These are phyloP conservation scores for Xylaria sp. DNA, from an alignment of 2,329 filamentous ascomycete species.

Conservation along the genomic window DNA sequence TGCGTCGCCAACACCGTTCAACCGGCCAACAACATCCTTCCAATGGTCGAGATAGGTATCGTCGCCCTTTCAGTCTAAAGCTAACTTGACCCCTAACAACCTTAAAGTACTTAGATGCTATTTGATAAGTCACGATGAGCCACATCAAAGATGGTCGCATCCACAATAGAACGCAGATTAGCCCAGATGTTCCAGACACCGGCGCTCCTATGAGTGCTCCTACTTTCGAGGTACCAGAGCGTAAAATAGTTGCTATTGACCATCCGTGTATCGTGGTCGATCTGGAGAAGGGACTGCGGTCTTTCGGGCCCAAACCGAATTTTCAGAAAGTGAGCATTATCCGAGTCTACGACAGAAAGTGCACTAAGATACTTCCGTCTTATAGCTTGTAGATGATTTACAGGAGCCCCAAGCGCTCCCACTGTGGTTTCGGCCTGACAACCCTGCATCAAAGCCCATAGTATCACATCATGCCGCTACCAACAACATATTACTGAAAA, in stretches of 20 bases:
- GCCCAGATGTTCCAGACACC: constrained; percentile 31
- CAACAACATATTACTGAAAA: constrained; percentile 86
- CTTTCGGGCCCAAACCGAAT: constrained; percentile 54
- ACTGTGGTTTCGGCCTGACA: constrained; percentile 82
- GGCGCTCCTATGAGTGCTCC: constrained; percentile 48
- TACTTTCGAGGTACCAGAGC: constrained; percentile 52
- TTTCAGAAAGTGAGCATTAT: constrained; percentile 51
- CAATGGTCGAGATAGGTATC: not conserved
- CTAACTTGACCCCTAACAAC: not conserved
- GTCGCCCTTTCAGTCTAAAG: not conserved
- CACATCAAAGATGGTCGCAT: constrained; percentile 4
- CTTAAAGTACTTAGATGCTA: not conserved
- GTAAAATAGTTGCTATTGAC: constrained; percentile 57
- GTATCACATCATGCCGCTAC: constrained; percentile 79
- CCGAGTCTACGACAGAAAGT: not conserved
- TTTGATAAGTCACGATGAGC: constrained; percentile 13
- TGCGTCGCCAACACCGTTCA: not conserved
- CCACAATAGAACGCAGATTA: constrained; percentile 20
- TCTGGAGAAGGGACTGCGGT: constrained; percentile 56
- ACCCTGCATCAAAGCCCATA: constrained; percentile 81
- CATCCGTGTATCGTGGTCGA: constrained; percentile 57
- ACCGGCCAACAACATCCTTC: not conserved
- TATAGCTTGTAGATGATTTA: constrained; percentile 45
- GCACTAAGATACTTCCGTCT: constrained; percentile 22
- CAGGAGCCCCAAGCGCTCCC: constrained; percentile 64